phyloP scores from a whole-genome alignment of 257 asterid genomes.

The Penstemon eatonii region DNA sequence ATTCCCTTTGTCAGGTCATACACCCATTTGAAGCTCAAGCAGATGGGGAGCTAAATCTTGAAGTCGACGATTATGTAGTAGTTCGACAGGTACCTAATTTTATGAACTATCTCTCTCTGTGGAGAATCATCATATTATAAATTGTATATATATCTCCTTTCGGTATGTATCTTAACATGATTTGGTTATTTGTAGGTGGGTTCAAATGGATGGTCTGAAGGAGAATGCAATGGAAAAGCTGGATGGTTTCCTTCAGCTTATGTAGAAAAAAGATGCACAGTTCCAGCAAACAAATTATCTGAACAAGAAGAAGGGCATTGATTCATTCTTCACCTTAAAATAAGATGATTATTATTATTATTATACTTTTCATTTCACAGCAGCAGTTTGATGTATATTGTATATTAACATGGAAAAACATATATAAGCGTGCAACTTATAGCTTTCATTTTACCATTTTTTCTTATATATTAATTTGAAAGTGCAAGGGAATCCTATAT shows the following conservation, averaged over 20 bases:
- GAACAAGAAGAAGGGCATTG: constrained; percentile 9
- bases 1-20: constrained; percentile 52
- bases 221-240: constrained; percentile 79
- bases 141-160: too few relatives aligned
- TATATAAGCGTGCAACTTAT: too few relatives aligned
- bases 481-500: too few relatives aligned
- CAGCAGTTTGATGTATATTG: too few relatives aligned
- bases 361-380: too few relatives aligned
- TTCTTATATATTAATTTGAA: too few relatives aligned
- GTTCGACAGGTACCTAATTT: constrained; percentile 71
- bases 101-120: neutral
- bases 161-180: neutral
- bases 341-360: too few relatives aligned
- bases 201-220: constrained; percentile 95
- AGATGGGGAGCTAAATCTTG: constrained; percentile 77
- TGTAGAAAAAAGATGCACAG: constrained; percentile 47
- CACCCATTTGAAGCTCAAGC: constrained; percentile 92
- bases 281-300: constrained; percentile 42
- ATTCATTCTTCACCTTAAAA: too few relatives aligned
- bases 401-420: too few relatives aligned
- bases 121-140: too few relatives aligned
- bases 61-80: constrained; percentile 65
- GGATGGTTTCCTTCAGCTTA: constrained; percentile 99
- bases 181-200: constrained; percentile 46
- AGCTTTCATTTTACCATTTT: too few relatives aligned